phyloP scores from a whole-genome alignment of 148 eudicot genomes.

The Rhododendron ferrugineum region DNA sequence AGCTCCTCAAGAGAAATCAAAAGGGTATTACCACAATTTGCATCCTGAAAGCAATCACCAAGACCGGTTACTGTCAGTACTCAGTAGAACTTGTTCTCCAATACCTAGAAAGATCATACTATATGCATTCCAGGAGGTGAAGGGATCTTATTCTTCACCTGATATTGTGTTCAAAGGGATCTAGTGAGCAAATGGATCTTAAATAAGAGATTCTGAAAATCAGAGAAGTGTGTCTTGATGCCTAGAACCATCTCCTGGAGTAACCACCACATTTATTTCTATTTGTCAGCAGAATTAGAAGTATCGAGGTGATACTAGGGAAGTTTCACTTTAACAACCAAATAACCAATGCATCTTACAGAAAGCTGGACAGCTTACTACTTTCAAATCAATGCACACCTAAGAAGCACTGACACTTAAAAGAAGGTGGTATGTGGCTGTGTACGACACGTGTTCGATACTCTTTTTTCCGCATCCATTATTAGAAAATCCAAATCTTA shows the following conservation, averaged over 20 bases:
- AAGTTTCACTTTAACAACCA: neutral
- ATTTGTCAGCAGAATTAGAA: neutral
- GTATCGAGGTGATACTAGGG: neutral
- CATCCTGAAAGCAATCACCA: constrained; percentile 50
- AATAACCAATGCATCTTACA: no score
- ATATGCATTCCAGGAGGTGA: neutral
- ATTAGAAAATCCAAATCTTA: neutral
- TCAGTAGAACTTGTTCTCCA: neutral
- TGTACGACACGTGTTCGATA: neutral
- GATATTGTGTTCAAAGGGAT: neutral
- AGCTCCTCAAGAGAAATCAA: constrained; percentile 94
- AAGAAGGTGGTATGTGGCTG: neutral
- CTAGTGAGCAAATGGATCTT: neutral
- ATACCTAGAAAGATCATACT: neutral
- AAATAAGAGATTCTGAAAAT: neutral
- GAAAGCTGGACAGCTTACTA: neutral
- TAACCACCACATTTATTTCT: neutral
- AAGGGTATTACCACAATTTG: constrained; percentile 97
- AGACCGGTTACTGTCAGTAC: constrained; percentile 3
- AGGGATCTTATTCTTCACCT: neutral
- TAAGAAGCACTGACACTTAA: neutral
- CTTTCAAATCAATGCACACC: neutral
- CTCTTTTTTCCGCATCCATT: neutral
- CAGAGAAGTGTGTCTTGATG: neutral
- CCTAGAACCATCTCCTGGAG: neutral